Percentiles rank a stretch among this genome's conserved stretches.
phyloP scores from a whole-genome alignment of 345 rosid species.

The Syzygium oleosum region DNA sequence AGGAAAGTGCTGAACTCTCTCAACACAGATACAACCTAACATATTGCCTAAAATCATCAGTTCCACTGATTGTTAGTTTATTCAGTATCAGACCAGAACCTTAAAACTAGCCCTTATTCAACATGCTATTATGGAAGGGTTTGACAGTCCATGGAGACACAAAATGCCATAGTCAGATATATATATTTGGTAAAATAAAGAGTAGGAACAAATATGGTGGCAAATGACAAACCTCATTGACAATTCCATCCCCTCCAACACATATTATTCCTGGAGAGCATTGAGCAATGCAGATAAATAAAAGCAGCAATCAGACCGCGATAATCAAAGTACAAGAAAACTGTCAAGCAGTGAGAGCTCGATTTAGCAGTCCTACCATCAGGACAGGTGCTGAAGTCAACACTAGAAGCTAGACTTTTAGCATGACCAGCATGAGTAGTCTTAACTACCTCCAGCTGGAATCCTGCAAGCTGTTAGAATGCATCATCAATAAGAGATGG shows the following conservation, averaged over 20 bases:
- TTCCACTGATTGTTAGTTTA: not conserved
- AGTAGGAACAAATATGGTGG: not conserved
- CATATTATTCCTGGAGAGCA: conserved; percentile 78
- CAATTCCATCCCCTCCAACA: conserved; percentile 97
- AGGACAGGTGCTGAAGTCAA: conserved; percentile 79
- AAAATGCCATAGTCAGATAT: not conserved
- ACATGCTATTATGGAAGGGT: not conserved
- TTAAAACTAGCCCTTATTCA: not conserved
- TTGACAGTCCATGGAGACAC: not conserved
- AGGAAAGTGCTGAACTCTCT: not conserved
- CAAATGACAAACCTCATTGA: conserved; percentile 71
- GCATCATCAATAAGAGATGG: not conserved
- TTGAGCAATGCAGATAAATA: not conserved
- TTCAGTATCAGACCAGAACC: not conserved
- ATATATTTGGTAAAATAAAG: not conserved
- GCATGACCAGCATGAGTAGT: conserved; percentile 96
- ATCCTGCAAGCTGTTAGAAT: conserved; percentile 83
- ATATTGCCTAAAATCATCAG: not conserved
- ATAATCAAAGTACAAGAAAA: conserved; percentile 2
- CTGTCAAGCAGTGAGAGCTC: not conserved
- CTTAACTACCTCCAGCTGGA: conserved; percentile 85
- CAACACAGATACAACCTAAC: not conserved
- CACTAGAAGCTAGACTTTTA: conserved; percentile 69
- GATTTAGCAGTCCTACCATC: conserved; percentile 48
- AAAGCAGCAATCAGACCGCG: not conserved